Base-by-base conservation (phyloP, 176 grass and related monocot species). In the Alopecurus myosuroides region DNA sequence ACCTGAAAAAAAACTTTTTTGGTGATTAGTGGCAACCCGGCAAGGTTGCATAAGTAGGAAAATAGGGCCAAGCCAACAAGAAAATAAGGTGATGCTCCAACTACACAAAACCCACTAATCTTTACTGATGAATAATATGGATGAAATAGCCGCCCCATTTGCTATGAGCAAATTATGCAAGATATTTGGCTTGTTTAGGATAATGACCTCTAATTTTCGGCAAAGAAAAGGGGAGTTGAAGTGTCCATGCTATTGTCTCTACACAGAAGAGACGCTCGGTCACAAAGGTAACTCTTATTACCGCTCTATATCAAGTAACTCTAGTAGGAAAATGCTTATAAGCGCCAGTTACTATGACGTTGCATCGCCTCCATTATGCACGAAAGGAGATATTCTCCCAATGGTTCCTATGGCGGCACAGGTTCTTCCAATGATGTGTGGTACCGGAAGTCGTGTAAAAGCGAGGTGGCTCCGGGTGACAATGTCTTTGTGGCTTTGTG, bases 121-220 rank as follows among this genome's bases (percentile, higher is more conserved):
- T 72, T n/a, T 28, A 74, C 39, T 65, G 40, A 60, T 33, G 56
- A 46, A 58, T 39, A 70, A 58, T 4, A 63, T 31, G 63, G 12
- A 84, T 63, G 33, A 61, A 15, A n/a, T 34, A 70, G 49, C 12
- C 60, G 57, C 17, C 40, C 29, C 57, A 63, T 61, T 70, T 37
- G 10, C 37, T 51, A 79, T 79, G 52, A 63, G 44, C 41, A 64
- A 84, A 73, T 79, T 52, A 72, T 81, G n/a, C n/a, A 42, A 76
- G 15, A 48, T 29, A 9, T 18, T 46, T 11, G 35, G 8, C 46
- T 82, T 85, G 37, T 79, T 70, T 68, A 68, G 22, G 77, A 57
- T 23, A 52, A 81, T 52, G 46, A 25, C 23, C 37, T 60, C 51
- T 39, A 11, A 29, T 65, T 86, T 77, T n/a, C 25, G 63, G 12